Evolutionary conservation across 495 filamentous ascomycete species (phyloP).

Genomic region (Aspergillus sclerotioniger): DNA sequence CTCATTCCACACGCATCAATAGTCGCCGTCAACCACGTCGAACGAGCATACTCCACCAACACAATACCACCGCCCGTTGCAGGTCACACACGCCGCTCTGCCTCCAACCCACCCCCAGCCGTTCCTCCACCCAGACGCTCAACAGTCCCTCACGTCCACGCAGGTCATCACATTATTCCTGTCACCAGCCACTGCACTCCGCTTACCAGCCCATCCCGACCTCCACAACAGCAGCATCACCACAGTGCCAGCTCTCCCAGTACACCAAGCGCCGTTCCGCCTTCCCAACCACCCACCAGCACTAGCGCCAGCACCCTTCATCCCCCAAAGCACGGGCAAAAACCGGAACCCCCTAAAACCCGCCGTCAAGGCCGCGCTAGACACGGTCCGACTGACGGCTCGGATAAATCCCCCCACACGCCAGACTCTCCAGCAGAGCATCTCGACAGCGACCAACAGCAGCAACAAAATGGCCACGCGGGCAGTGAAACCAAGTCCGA

Average conservation of each 20-base stretch:
- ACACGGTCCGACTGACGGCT: slow-evolving; percentile 27
- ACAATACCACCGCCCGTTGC: slow-evolving; percentile 26
- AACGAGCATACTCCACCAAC: slow-evolving; percentile 30
- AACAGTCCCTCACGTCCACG: slow-evolving; percentile 21
- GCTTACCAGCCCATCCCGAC: slow-evolving; percentile 19
- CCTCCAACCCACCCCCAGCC: slow-evolving; percentile 41
- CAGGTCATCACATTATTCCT: background rate
- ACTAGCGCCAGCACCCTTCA: background rate
- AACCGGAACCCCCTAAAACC: slow-evolving; percentile 39
- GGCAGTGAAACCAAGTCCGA: slow-evolving; percentile 2
- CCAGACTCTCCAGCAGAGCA: background rate
- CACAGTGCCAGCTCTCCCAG: background rate
- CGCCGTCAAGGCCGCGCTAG: slow-evolving; percentile 39
- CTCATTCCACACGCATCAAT: slow-evolving; percentile 23
- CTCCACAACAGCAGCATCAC: background rate
- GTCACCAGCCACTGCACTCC: slow-evolving; percentile 26
- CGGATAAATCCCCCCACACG: slow-evolving; percentile 4
- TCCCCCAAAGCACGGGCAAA: slow-evolving; percentile 27
- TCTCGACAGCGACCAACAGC: background rate
- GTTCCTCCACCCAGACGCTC: slow-evolving; percentile 42
- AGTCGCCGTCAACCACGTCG: slow-evolving; percentile 12
- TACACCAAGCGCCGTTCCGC: background rate
- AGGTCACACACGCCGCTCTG: slow-evolving; percentile 31
- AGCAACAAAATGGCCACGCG: background rate
- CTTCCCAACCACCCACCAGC: background rate